Percentiles rank a stretch among this genome's conserved stretches.
phyloP scores from a whole-genome alignment of 371 early-diverging fungal species.

The Chytridium lagenaria region DNA sequence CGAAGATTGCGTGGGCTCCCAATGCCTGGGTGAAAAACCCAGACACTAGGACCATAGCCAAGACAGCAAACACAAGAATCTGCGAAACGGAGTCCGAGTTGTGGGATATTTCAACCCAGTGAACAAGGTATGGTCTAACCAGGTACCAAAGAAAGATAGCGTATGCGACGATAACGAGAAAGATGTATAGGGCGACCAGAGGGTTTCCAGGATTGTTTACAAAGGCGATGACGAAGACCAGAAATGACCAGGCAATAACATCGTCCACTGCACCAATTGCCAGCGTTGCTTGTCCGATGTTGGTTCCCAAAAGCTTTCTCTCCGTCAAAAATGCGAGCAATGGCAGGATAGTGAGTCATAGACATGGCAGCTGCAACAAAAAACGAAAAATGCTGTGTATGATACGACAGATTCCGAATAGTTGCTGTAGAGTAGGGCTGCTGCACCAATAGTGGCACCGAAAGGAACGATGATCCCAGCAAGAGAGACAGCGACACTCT shows the following conservation, averaged over 20 bases:
- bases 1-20: conserved; percentile 91
- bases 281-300: conserved; percentile 79
- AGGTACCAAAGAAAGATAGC: conserved; percentile 32
- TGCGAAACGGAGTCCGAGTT: conserved; percentile 53
- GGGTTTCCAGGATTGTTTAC: conserved; percentile 34
- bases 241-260: conserved; percentile 73
- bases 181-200: conserved; percentile 34
- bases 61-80: conserved; percentile 43
- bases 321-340: conserved; percentile 89
- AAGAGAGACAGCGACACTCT: conserved; percentile 55
- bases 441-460: conserved; percentile 11
- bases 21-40: conserved; percentile 85
- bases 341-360: conserved; percentile 89
- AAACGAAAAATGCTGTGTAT: conserved; percentile 75
- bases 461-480: conserved; percentile 60
- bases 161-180: conserved; percentile 34
- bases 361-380: conserved; percentile 87
- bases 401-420: conserved; percentile 33
- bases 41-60: conserved; percentile 50
- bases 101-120: conserved; percentile 21
- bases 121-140: conserved; percentile 32
- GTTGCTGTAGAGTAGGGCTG: conserved; percentile 40
- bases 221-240: conserved; percentile 39
- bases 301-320: conserved; percentile 74
- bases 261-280: conserved; percentile 87